A percentile compares a stretch with the other conserved stretches of the same genome.
These are phyloP conservation scores for Ogataea minuta DNA, from an alignment of 805 yeast species.

Conservation along the genomic window DNA sequence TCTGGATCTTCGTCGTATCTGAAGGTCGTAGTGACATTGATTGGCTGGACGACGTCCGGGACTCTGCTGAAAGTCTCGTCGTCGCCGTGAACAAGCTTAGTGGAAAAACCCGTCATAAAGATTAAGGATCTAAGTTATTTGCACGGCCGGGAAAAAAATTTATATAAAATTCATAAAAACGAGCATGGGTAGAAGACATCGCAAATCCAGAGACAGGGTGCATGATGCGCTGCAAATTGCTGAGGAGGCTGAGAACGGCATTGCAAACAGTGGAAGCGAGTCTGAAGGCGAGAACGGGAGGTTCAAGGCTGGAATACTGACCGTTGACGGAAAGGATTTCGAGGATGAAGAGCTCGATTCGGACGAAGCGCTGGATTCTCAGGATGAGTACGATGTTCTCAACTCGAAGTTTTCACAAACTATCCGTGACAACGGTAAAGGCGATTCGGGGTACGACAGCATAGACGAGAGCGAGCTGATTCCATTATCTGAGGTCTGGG, in stretches of 20 bases:
- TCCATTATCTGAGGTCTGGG: slow-evolving; percentile 88
- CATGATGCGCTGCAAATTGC: slow-evolving; percentile 33
- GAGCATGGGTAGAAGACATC: slow-evolving; percentile 11
- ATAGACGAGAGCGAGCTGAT: slow-evolving; percentile 74
- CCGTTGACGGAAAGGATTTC: slow-evolving; percentile 30
- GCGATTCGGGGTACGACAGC: slow-evolving; percentile 66
- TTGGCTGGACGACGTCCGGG: slow-evolving; percentile 72
- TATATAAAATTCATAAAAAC: slow-evolving; percentile 1
- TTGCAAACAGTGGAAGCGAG: slow-evolving; percentile 15
- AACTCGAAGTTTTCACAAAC: slow-evolving; percentile 69
- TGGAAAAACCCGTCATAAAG: slow-evolving; percentile 48
- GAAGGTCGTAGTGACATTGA: slow-evolving; percentile 78
- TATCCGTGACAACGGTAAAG: slow-evolving; percentile 57
- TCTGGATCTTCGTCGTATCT: slow-evolving; percentile 61
- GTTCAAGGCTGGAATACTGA: slow-evolving; percentile 7
- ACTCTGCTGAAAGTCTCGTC: slow-evolving; percentile 52
- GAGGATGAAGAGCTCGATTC: slow-evolving; percentile 48
- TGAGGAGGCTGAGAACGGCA: slow-evolving; percentile 18
- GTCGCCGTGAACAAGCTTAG: slow-evolving; percentile 70
- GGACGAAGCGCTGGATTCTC: slow-evolving; percentile 87
- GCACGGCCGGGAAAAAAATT: slow-evolving; percentile 10
- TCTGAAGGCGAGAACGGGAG: slow-evolving; percentile 12
- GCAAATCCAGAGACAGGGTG: slow-evolving; percentile 21
- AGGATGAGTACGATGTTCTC: slow-evolving; percentile 61
- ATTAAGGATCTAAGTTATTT: not conserved